Percentiles rank a stretch among this genome's conserved stretches.
Conservation (phyloP, 345 rosid species). For the Pugionium dolabratum region DNA sequence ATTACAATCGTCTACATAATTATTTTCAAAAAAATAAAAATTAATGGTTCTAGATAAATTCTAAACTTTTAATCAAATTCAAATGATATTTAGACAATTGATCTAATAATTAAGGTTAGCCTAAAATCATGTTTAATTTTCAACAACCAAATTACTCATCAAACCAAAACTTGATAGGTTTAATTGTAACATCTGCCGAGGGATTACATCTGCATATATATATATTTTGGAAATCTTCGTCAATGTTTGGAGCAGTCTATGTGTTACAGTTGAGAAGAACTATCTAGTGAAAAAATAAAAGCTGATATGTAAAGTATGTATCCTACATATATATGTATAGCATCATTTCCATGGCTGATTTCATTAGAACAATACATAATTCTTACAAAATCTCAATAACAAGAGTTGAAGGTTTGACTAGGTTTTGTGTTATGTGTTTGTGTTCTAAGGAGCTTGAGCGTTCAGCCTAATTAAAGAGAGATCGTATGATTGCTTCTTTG, state of each 20-base stretch:
- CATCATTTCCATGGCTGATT: slow-evolving; percentile 57
- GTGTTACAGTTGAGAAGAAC: slow-evolving; percentile 78
- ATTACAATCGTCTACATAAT: too few species aligned
- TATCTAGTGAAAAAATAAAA: slow-evolving; percentile 69
- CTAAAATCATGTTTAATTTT: too few species aligned
- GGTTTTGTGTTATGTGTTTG: not conserved
- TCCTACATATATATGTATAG: slow-evolving; percentile 43
- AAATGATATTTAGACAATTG: too few species aligned
- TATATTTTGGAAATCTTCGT: slow-evolving; percentile 68
- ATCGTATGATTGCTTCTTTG: too few species aligned
- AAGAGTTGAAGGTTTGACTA: not conserved
- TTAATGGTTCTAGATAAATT: too few species aligned
- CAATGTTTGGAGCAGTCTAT: slow-evolving; percentile 73
- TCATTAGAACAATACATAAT: slow-evolving; percentile 62
- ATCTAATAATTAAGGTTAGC: too few species aligned
- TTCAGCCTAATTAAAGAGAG: too few species aligned
- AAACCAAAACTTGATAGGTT: too few species aligned
- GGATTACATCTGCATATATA: slow-evolving; percentile 66
- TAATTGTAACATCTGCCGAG: slow-evolving; percentile 41
- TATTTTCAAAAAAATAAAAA: too few species aligned
- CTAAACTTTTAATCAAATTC: too few species aligned
- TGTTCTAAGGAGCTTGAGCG: too few species aligned
- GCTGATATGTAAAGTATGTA: slow-evolving; percentile 84
- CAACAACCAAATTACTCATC: too few species aligned
- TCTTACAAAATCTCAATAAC: slow-evolving; percentile 47